Evolutionary conservation across 1,284 basidiomycete species (phyloP), one percentile per base, ranked within the genome.

Genomic region (Phaffia rhodozyma): DNA sequence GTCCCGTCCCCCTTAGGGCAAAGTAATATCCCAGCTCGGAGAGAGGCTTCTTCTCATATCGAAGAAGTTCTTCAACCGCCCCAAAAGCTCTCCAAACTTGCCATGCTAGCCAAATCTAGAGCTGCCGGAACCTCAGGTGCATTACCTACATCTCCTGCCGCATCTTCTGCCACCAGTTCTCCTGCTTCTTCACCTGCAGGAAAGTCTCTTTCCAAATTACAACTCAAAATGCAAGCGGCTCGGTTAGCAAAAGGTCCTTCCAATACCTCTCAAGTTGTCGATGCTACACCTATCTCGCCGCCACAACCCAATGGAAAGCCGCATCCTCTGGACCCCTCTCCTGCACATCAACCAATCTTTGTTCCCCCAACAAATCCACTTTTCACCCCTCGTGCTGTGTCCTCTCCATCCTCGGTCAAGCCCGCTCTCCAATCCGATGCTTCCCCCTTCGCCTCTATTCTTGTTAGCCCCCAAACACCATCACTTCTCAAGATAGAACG

Each of bases 131-230:
- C 58, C 25, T 51, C 62, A 52, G 55, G 58, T 50, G 47, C 55
- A 25, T 50, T 58, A 13, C 32, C 64, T 18, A 51, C 23, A 53
- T 67, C 84, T 84, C 67, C 81, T 81, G 11, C 76, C 84, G 49
- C 81, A 80, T 69, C 83, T 79, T 67, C 78, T 83, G 23, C 71
- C 68, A 50, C 67, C 69, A 43, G 38, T 11, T 20, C 74, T 65
- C 38, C 58, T 56, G 32, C 67, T 21, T 23, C 62, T 16, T 49
- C 62, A 9, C 53, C 59, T 3, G 58, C 71, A 0, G 62, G 67
- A 32, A 76, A 79, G 70, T 78, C 78, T 5, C 71, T 80, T 1
- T 79, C 80, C 5, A 81, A 81, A 69, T 72, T 82, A 2, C 79
- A 80, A 54, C 79, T 79, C 67, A 79, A 78, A 60, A 76, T 81